Conservation (phyloP, 345 rosid genomes). For the Balakata baccata region DNA sequence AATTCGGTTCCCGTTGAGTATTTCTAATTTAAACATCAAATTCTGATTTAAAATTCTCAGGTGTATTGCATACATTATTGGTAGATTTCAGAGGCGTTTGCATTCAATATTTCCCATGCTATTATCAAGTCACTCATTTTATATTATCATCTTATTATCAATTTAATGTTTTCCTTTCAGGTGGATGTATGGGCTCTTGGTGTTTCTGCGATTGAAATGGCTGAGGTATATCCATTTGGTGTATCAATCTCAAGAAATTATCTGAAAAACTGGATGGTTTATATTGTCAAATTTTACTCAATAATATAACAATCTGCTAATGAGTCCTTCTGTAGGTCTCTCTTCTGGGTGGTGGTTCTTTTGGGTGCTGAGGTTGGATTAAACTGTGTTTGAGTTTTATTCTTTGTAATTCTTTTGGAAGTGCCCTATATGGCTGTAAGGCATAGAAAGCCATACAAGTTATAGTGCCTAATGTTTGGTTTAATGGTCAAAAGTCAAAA, state of each 20-base stretch:
- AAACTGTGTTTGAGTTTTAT: neutral
- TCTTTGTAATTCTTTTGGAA: neutral
- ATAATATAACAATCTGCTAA: neutral
- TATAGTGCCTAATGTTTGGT: neutral
- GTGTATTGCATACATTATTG: neutral
- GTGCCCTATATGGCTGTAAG: neutral
- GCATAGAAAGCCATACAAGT: neutral
- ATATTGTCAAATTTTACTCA: neutral
- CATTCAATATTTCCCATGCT: neutral
- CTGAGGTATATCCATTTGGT: conserved; percentile 61
- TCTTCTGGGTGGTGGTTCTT: neutral
- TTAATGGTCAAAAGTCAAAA: neutral
- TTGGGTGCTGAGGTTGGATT: neutral
- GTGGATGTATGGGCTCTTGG: conserved; percentile 99
- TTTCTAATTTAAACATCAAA: neutral
- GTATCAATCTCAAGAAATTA: neutral
- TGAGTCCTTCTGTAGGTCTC: neutral
- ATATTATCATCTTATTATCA: conserved; percentile 8
- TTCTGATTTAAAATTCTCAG: neutral
- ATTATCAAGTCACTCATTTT: neutral
- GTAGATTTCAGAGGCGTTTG: neutral
- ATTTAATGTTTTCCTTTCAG: conserved; percentile 39
- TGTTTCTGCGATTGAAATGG: conserved; percentile 99
- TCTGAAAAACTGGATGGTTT: neutral
- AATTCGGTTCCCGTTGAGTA: neutral